Base-by-base conservation (phyloP, 2,329 filamentous ascomycete species). In the Neopestalotiopsis clavispora region DNA sequence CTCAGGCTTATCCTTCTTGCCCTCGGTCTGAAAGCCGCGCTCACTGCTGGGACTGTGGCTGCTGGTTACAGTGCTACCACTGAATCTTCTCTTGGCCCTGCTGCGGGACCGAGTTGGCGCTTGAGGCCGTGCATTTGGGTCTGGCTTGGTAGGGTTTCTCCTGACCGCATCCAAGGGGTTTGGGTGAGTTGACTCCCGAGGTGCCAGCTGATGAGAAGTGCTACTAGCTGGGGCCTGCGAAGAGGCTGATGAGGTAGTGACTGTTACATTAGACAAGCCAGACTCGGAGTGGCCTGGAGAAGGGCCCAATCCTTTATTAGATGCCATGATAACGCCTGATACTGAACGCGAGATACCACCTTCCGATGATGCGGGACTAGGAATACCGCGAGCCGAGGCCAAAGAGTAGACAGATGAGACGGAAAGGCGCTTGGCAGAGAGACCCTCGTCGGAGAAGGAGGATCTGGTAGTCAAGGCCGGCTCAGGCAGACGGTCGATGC, bases 41-140 rank as follows among this genome's bases (percentile, higher is more conserved):
- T 95, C 93, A 73, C 91, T 92, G 72, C 91, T 92, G 6, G 92
- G 91, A 75, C 93, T 96, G 71, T 93, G 89, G 77, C 92, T 96
- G 81, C 92, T 96, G 52, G 91, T 89, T n/a, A 86, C 91, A 52
- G 92, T 95, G 79, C 93, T 96, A 30, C 90, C 91, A 75, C 94
- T 97, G 74, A 96, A 91, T 70, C 94, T 88, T 71, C 94, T 86
- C 78, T 93, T 92, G 23, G 85, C 89, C 75, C 87, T 85, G 76
- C 93, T 94, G 58, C 91, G 88, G 61, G 91, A 92, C 72, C 87
- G 83, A 67, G 86, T 85, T 10, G 85, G 71, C 69, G 75, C 70
- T 34, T 86, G 85, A 14, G 83, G 72, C 58, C 86, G 83, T 2
- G 77, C 72, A 60, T 72, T 74, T 10, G 74, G 61, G 56, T 65